Percentiles rank a stretch among this genome's conserved stretches.
phyloP scores from a whole-genome alignment of 2,329 filamentous ascomycete species.

The Xylariales sp. region DNA sequence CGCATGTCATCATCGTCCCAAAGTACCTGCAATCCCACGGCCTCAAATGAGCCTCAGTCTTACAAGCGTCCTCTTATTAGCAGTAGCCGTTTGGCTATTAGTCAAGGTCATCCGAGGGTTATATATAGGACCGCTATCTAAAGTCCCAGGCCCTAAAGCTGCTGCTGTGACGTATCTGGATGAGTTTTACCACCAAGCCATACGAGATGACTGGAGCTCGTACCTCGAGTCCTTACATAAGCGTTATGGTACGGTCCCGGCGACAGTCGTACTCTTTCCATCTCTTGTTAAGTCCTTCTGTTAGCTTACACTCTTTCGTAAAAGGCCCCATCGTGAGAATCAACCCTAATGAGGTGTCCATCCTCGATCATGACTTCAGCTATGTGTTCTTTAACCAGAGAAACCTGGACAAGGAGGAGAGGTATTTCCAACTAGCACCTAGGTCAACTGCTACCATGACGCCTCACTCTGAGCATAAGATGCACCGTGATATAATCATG shows the following conservation, averaged over 20 bases:
- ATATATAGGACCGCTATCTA: not conserved
- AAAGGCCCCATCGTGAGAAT: conserved; percentile 1
- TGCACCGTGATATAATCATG: conserved; percentile 1
- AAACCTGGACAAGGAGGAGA: conserved; percentile 2
- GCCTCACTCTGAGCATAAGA: conserved; percentile 3
- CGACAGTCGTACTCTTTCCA: not conserved
- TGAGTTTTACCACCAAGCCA: conserved; percentile 2
- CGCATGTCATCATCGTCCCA: no score
- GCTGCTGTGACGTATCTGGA: not conserved
- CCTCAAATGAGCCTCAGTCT: not conserved
- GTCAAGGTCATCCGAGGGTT: not conserved
- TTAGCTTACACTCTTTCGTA: no score
- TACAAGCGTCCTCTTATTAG: not conserved
- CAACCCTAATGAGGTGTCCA: conserved; percentile 1
- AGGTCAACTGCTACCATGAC: conserved; percentile 2
- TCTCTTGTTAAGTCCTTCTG: no score
- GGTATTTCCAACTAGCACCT: conserved; percentile 5
- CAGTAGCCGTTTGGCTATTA: not conserved
- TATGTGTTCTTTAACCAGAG: conserved; percentile 3
- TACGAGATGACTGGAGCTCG: conserved; percentile 2
- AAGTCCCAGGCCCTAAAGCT: not conserved
- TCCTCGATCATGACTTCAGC: conserved; percentile 4
- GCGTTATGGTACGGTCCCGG: not conserved
- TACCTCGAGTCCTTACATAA: conserved; percentile 4
- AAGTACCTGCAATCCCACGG: no score